Evolutionary conservation across 331 rosid species (phyloP).

Genomic region (Pyrus hybrid): DNA sequence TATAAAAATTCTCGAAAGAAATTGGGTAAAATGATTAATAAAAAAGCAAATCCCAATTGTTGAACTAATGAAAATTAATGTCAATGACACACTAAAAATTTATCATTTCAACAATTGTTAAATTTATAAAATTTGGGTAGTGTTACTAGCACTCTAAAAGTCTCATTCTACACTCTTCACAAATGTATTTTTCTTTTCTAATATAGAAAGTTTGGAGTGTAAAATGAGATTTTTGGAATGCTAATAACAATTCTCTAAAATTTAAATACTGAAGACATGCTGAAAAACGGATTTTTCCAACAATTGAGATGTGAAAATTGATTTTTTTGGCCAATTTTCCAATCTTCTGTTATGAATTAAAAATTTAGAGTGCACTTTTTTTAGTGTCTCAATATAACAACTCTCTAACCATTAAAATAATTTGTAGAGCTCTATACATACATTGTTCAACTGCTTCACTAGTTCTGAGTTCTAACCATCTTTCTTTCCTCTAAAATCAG

Average conservation of each 20-base stretch:
- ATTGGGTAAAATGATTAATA: background rate
- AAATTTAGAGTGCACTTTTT: background rate
- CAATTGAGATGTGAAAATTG: background rate
- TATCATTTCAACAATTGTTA: background rate
- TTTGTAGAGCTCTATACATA: background rate
- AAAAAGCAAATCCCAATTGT: too few species aligned
- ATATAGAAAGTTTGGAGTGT: too few species aligned
- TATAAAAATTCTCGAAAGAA: background rate
- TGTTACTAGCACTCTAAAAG: too few species aligned
- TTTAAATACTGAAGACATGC: background rate
- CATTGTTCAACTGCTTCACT: background rate
- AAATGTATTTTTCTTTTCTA: too few species aligned
- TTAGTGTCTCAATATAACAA: background rate
- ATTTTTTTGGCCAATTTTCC: background rate
- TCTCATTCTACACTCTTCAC: too few species aligned
- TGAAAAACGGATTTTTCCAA: background rate
- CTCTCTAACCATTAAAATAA: background rate
- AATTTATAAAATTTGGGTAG: background rate
- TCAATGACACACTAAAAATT: too few species aligned
- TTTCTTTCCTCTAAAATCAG: conserved; percentile 19
- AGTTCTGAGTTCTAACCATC: background rate
- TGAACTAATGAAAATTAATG: background rate
- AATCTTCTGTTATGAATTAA: too few species aligned
- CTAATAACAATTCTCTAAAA: too few species aligned
- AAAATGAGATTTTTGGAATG: too few species aligned